Evolutionary conservation across 2,329 filamentous ascomycete species (phyloP).

Genomic region (Knufia fluminis): DNA sequence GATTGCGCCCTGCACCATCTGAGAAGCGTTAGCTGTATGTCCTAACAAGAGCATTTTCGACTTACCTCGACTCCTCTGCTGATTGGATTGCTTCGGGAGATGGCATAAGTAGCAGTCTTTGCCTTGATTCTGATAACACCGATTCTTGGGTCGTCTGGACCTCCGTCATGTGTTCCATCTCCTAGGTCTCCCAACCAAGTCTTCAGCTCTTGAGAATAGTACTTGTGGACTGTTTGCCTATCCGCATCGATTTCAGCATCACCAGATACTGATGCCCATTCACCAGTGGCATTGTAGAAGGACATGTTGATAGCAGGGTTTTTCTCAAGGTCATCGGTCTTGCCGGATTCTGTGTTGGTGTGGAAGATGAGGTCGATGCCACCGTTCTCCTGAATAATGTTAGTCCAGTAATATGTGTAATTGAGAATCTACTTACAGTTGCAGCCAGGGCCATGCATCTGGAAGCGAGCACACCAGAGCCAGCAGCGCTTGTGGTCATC

Average conservation of each 20-base stretch:
- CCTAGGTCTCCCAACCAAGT: slow-evolving; percentile 80
- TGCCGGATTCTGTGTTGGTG: slow-evolving; percentile 82
- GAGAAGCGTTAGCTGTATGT: background rate
- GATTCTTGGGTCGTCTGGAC: slow-evolving; percentile 71
- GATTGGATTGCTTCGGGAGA: slow-evolving; percentile 54
- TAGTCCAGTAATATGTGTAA: background rate
- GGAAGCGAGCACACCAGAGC: slow-evolving; percentile 61
- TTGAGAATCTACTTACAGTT: slow-evolving; percentile 45
- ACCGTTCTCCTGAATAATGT: slow-evolving; percentile 54
- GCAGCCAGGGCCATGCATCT: slow-evolving; percentile 78
- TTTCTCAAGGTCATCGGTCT: slow-evolving; percentile 67
- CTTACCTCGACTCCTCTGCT: slow-evolving; percentile 51
- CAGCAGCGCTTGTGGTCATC: slow-evolving; percentile 68
- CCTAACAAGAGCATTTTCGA: background rate
- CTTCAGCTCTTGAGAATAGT: slow-evolving; percentile 66
- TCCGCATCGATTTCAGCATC: slow-evolving; percentile 61
- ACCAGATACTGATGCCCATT: slow-evolving; percentile 84
- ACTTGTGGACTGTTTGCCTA: slow-evolving; percentile 57
- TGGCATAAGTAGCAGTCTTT: slow-evolving; percentile 61
- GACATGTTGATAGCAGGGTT: slow-evolving; percentile 71
- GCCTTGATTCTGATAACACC: slow-evolving; percentile 70
- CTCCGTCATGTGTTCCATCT: slow-evolving; percentile 74
- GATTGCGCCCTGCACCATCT: slow-evolving; percentile 61
- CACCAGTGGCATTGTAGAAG: slow-evolving; percentile 65
- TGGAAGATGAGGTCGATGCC: slow-evolving; percentile 81